These are phyloP conservation scores for Grosmannia clavigera DNA, from an alignment of 2,329 filamentous ascomycete genomes.

Conservation along the genomic window DNA sequence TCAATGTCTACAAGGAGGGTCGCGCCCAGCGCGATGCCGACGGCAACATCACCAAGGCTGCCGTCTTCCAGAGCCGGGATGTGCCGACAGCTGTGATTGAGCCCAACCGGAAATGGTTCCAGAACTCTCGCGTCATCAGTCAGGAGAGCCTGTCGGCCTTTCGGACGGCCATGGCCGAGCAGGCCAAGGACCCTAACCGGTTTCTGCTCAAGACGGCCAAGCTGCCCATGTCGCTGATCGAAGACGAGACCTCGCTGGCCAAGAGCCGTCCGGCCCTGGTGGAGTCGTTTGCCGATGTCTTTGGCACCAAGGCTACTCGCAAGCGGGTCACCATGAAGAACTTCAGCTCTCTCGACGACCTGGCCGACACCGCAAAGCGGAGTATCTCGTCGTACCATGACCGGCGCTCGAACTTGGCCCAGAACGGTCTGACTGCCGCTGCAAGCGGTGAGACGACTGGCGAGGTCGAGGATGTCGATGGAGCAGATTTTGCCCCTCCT, in stretches of 20 bases:
- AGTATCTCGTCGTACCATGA: slow-evolving; percentile 75
- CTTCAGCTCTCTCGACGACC: slow-evolving; percentile 66
- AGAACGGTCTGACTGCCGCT: slow-evolving; percentile 50
- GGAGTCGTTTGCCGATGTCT: slow-evolving; percentile 65
- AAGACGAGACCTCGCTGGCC: slow-evolving; percentile 47
- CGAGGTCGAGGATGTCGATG: slow-evolving; percentile 24
- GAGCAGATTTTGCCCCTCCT: slow-evolving; percentile 18
- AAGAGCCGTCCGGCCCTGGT: slow-evolving; percentile 48
- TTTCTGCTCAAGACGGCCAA: slow-evolving; percentile 97
- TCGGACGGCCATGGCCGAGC: slow-evolving; percentile 82
- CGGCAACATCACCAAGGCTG: slow-evolving; percentile 65
- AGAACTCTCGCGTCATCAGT: slow-evolving; percentile 79
- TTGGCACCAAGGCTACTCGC: slow-evolving; percentile 84
- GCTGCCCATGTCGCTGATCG: slow-evolving; percentile 87
- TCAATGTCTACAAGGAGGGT: slow-evolving; percentile 67
- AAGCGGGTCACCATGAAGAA: slow-evolving; percentile 63
- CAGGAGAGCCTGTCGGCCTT: slow-evolving; percentile 63
- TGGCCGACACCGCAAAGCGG: slow-evolving; percentile 68
- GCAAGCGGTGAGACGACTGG: background rate
- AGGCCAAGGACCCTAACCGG: slow-evolving; percentile 79
- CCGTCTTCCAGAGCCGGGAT: slow-evolving; percentile 53
- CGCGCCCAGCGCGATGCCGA: slow-evolving; percentile 68
- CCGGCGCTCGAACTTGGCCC: slow-evolving; percentile 47
- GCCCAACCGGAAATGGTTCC: slow-evolving; percentile 97
- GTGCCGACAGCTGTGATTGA: slow-evolving; percentile 76